These are phyloP conservation scores for Aplosporella prunicola DNA, from an alignment of 2,329 filamentous ascomycete species.

Conservation along the genomic window DNA sequence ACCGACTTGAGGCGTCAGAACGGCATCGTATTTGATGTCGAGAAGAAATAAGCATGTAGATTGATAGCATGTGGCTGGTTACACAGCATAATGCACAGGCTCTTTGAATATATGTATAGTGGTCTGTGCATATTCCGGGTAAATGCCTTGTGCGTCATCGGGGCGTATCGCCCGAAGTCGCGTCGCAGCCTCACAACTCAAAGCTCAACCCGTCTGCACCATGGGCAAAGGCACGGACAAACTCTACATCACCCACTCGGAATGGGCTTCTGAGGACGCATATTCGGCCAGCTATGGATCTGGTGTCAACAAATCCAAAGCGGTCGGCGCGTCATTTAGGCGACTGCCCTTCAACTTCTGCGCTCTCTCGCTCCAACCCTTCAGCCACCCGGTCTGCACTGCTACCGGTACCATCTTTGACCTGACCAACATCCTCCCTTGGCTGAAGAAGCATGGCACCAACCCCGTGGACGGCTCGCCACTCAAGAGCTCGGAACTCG, in stretches of 20 bases:
- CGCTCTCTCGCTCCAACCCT: constrained; percentile 89
- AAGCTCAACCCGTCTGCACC: too few relatives aligned
- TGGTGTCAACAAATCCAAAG: constrained; percentile 47
- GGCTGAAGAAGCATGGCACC: constrained; percentile 87
- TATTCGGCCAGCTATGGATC: constrained; percentile 73
- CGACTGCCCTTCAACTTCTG: constrained; percentile 97
- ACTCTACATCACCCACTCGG: constrained; percentile 77
- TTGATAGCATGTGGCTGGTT: too few relatives aligned
- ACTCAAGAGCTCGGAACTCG: constrained; percentile 70
- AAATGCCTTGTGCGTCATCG: too few relatives aligned
- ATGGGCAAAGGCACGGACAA: constrained; percentile 35
- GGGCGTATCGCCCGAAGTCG: too few relatives aligned
- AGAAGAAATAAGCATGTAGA: constrained; percentile 18
- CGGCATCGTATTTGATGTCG: constrained; percentile 34
- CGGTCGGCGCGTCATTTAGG: constrained; percentile 60
- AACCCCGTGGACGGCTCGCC: constrained; percentile 81
- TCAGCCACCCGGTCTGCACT: constrained; percentile 90
- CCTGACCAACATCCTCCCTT: constrained; percentile 83
- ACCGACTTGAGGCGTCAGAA: constrained; percentile 36
- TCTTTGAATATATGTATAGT: too few relatives aligned
- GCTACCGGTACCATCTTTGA: constrained; percentile 83
- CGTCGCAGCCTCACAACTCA: too few relatives aligned
- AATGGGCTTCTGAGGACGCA: constrained; percentile 88
- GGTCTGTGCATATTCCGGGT: too few relatives aligned
- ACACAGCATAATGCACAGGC: too few relatives aligned